Evolutionary conservation across 2,329 filamentous ascomycete genomes (phyloP).

Genomic region (Hysterium pulicare): DNA sequence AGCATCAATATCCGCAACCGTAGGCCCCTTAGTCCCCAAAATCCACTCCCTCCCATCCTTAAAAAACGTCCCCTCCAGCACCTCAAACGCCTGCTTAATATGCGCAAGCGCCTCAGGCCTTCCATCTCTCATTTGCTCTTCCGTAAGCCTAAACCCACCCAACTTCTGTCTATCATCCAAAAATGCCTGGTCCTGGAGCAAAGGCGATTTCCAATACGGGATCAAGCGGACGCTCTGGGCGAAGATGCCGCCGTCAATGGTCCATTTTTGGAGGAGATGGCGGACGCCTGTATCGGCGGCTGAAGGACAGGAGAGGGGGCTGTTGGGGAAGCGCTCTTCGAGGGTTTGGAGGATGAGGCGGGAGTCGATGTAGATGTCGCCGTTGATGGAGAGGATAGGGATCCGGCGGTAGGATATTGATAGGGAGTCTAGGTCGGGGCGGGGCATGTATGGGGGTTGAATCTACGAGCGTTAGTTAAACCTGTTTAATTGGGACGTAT

Average conservation of each 20-base stretch:
- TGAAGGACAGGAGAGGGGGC: constrained; percentile 49
- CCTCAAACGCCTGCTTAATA: constrained; percentile 52
- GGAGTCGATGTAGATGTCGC: constrained; percentile 32
- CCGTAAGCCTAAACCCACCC: constrained; percentile 50
- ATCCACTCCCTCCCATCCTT: constrained; percentile 67
- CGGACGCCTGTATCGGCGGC: constrained; percentile 53
- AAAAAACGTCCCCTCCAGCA: constrained; percentile 57
- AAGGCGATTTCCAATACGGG: constrained; percentile 58
- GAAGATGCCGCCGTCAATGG: constrained; percentile 54
- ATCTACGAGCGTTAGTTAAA: constrained; percentile 45
- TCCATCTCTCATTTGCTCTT: constrained; percentile 38
- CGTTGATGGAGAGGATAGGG: constrained; percentile 28
- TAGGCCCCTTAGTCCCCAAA: constrained; percentile 50
- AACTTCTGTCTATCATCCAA: constrained; percentile 54
- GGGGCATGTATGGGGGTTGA: constrained; percentile 48
- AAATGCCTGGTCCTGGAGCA: constrained; percentile 58
- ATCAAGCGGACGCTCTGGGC: constrained; percentile 54
- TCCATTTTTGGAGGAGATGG: constrained; percentile 53
- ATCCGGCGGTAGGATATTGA: constrained; percentile 38
- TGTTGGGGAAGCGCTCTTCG: constrained; percentile 31
- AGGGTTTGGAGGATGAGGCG: constrained; percentile 30
- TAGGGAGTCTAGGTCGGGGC: constrained; percentile 27
- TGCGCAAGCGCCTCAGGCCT: constrained; percentile 57
- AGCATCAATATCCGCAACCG: constrained; percentile 66
- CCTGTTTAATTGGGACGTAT: not conserved